These are phyloP conservation scores for Cladophialophora immunda DNA, from an alignment of 2,329 filamentous ascomycete genomes.

Conservation along the genomic window DNA sequence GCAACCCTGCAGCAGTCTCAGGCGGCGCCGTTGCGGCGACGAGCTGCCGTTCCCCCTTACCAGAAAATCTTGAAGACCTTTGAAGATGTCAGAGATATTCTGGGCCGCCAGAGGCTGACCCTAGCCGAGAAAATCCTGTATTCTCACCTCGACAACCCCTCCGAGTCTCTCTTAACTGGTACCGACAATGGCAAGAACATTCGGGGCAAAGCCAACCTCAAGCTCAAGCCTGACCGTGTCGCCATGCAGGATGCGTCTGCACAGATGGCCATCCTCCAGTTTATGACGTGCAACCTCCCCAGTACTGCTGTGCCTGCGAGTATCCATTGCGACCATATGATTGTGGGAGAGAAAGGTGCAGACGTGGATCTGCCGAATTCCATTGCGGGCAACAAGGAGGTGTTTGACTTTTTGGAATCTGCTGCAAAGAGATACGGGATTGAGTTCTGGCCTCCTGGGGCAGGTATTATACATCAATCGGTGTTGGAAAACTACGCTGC, in stretches of 20 bases:
- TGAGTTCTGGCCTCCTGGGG: conserved; percentile 94
- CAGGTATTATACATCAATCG: conserved; percentile 96
- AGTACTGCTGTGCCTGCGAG: conserved; percentile 93
- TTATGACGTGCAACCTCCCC: conserved; percentile 94
- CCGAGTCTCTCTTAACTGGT: conserved; percentile 83
- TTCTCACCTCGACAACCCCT: conserved; percentile 87
- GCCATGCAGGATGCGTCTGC: conserved; percentile 99
- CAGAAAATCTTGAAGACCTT: conserved; percentile 81
- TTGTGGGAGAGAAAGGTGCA: conserved; percentile 91
- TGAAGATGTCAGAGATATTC: conserved; percentile 75
- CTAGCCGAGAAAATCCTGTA: conserved; percentile 98
- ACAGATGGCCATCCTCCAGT: conserved; percentile 97
- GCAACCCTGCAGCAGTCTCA: conserved; percentile 33
- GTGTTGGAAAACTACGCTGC: conserved; percentile 97
- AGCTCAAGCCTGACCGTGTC: conserved; percentile 95
- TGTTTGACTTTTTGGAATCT: conserved; percentile 96
- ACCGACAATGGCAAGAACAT: conserved; percentile 86
- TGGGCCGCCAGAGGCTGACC: conserved; percentile 75
- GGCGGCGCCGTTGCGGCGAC: conserved; percentile 28
- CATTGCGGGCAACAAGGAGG: conserved; percentile 92
- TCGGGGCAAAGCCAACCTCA: conserved; percentile 88
- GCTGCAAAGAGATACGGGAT: conserved; percentile 91
- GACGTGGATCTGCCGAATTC: conserved; percentile 84
- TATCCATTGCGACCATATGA: conserved; percentile 99
- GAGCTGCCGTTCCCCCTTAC: conserved; percentile 74